Conservation (phyloP, 495 filamentous ascomycete genomes). For the Aspergillus sclerotiicarbonarius region DNA sequence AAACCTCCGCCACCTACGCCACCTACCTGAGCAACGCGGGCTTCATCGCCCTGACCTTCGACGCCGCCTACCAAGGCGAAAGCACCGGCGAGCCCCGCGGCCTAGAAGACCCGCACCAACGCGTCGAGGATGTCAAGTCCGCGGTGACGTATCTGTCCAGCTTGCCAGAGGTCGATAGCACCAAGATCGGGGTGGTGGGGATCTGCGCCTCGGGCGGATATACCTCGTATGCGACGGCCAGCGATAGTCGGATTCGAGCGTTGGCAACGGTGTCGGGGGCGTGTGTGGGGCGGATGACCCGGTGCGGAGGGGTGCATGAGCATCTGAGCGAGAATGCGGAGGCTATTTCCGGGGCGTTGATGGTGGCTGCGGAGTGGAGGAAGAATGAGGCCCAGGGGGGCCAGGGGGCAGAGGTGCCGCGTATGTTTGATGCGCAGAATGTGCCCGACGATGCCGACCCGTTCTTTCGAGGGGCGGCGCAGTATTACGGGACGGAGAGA, state of each 20-base stretch:
- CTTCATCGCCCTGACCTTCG: slow-evolving; percentile 35
- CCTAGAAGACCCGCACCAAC: slow-evolving; percentile 38
- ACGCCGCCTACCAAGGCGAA: slow-evolving; percentile 41
- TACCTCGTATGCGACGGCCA: slow-evolving; percentile 32
- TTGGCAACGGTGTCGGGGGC: slow-evolving; percentile 31
- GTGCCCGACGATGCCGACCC: slow-evolving; percentile 12
- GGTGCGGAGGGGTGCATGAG: slow-evolving; percentile 21
- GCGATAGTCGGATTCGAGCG: slow-evolving; percentile 39
- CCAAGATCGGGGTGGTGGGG: slow-evolving; percentile 38
- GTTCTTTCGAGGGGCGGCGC: slow-evolving; percentile 18
- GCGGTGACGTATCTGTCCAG: slow-evolving; percentile 37
- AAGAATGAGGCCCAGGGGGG: slow-evolving; percentile 8
- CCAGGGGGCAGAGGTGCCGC: slow-evolving; percentile 10
- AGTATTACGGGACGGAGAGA: slow-evolving; percentile 26
- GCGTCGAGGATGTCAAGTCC: slow-evolving; percentile 35
- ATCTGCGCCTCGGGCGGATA: slow-evolving; percentile 43
- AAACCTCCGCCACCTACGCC: slow-evolving; percentile 34
- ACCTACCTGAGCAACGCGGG: slow-evolving; percentile 25
- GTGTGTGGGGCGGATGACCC: slow-evolving; percentile 30
- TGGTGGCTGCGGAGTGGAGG: slow-evolving; percentile 19
- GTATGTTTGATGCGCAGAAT: slow-evolving; percentile 12
- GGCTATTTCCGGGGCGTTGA: slow-evolving; percentile 13
- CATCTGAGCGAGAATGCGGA: slow-evolving; percentile 18
- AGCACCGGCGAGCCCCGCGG: slow-evolving; percentile 32
- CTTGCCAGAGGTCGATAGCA: slow-evolving; percentile 24